Evolutionary conservation across 31 red algal genomes (phyloP), one percentile per base, ranked within the genome.

Genomic region (Endocladia muricata): DNA sequence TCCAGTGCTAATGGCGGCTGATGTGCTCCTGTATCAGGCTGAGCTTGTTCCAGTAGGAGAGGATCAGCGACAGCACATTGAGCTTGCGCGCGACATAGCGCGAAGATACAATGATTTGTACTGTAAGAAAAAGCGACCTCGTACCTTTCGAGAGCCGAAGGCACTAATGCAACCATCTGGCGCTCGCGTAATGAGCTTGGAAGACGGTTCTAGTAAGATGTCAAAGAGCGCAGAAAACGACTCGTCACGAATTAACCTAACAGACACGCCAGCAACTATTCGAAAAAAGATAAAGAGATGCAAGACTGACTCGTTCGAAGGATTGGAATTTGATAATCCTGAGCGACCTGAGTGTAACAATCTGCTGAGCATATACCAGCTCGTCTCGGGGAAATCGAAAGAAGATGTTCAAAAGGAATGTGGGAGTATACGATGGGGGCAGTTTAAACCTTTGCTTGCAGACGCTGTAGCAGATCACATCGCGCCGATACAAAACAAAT

Each of bases 1-100:
- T 61, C 97, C 97, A 11, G 89, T 99, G 29, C 76, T 99, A 5
- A 99, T 99, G 97, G 97, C 97, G 2, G 92, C 97, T 32, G 97
- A 99, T 84, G 82, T 99, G 0, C 55, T 99, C 41, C 73, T 99
- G 36, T 99, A 99, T 60, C 92, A 95, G 43, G 67, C 93, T n/a
- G 97, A 99, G 70, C 80, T 93, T 29, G 97, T 99, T 47, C 97
- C 97, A 11, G 97, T 99, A 19, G 97, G 97, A 21, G 93, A 99
- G 55, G 97, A 99, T 83, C 97, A 99, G 78, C 56, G 80, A 41
- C 97, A 99, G 72, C 97, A 99, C 67, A 83, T 99, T 59, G 97
- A 99, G 59, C 77, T 99, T 35, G 93, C 93, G 9, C 57, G 97
- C 4, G 85, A 96, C 61, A 94, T 99, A 35, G 89, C 90, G 31